Conservation (phyloP, 2,329 filamentous ascomycete genomes). For the Huntiella abstrusa region DNA sequence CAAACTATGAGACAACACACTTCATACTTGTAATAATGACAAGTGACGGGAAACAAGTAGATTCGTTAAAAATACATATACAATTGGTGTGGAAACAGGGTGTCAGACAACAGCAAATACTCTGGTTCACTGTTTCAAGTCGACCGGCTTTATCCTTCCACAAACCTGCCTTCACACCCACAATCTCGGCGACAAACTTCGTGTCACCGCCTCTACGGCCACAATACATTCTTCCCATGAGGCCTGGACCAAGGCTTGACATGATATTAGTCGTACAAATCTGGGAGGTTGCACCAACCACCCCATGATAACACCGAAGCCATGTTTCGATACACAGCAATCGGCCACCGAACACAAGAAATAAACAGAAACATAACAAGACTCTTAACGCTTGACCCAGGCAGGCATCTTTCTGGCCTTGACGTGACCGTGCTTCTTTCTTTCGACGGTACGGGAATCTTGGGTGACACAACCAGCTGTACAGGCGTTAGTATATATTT, state of each 20-base stretch:
- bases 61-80: slow-evolving; percentile 3
- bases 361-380: background rate
- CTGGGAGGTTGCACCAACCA: background rate
- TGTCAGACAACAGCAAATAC: background rate
- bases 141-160: too few species aligned
- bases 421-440: slow-evolving; percentile 90
- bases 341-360: background rate
- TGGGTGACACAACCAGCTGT: slow-evolving; percentile 82
- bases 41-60: background rate
- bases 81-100: background rate
- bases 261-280: slow-evolving; percentile 5
- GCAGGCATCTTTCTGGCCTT: slow-evolving; percentile 97
- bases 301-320: background rate
- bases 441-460: slow-evolving; percentile 81
- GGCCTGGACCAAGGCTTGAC: background rate
- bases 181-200: too few species aligned
- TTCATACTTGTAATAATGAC: too few species aligned
- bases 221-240: background rate
- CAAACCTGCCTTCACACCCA: too few species aligned
- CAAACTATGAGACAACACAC: too few species aligned
- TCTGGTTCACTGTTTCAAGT: too few species aligned
- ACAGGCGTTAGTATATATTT: slow-evolving; percentile 23
- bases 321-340: background rate
- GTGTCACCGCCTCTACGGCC: background rate
- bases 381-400: slow-evolving; percentile 68